Conservation (phyloP, 2,329 filamentous ascomycete genomes). For the Aspergillus neotritici region DNA sequence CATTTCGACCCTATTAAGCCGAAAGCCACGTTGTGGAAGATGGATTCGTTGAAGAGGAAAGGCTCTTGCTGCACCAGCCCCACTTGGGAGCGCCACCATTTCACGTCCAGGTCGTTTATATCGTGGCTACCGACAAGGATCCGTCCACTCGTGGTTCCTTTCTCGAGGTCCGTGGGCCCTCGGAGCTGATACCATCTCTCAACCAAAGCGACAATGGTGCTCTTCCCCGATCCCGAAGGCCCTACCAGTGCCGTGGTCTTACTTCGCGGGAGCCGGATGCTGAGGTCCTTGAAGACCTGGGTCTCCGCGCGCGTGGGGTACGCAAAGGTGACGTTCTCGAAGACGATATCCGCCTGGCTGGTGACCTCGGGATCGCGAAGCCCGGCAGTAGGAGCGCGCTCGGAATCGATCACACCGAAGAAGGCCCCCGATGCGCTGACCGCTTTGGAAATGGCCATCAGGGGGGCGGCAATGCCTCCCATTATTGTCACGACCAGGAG, state of each 20-base stretch:
- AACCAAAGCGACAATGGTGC: constrained; percentile 40
- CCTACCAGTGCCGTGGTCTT: constrained; percentile 43
- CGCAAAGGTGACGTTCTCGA: constrained; percentile 63
- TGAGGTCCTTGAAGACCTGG: constrained; percentile 31
- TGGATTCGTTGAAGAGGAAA: constrained; percentile 62
- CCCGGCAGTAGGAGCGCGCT: constrained; percentile 26
- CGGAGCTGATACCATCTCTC: constrained; percentile 40
- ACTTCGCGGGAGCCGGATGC: constrained; percentile 28
- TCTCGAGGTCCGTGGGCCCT: neutral
- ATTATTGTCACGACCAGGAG: constrained; percentile 23
- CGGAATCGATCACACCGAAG: constrained; percentile 29
- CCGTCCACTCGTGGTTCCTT: constrained; percentile 32
- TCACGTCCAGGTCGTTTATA: constrained; percentile 54
- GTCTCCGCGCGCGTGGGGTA: constrained; percentile 53
- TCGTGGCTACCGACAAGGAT: constrained; percentile 52
- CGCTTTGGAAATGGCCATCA: constrained; percentile 34
- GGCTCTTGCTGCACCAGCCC: constrained; percentile 64
- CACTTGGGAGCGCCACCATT: constrained; percentile 55
- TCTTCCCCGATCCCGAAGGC: constrained; percentile 43
- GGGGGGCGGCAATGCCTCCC: constrained; percentile 26
- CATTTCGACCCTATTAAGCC: constrained; percentile 44
- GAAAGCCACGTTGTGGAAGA: constrained; percentile 58
- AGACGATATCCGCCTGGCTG: constrained; percentile 51
- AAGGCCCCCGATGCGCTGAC: constrained; percentile 27
- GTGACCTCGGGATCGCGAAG: constrained; percentile 48